Percentiles rank a stretch among this genome's conserved stretches.
These are phyloP conservation scores for Syzygium jambos DNA, from an alignment of 345 rosid species.

Conservation along the genomic window DNA sequence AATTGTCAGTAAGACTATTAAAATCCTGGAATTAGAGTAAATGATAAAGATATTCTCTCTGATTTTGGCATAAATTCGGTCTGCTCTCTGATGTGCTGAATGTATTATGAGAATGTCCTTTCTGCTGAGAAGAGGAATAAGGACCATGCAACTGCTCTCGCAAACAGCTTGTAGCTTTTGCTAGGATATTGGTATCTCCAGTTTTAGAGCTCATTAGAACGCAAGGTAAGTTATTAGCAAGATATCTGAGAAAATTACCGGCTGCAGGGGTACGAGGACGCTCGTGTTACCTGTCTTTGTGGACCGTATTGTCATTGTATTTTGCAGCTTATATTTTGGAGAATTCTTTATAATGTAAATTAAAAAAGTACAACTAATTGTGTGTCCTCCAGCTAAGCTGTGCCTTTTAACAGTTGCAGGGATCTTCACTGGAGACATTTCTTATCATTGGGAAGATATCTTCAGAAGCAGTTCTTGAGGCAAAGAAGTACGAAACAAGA, in stretches of 20 bases:
- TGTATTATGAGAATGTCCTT: background rate
- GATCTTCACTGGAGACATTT: slow-evolving; percentile 69
- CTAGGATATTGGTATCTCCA: background rate
- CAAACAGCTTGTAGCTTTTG: background rate
- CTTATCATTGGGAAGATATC: slow-evolving; percentile 74
- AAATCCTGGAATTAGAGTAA: background rate
- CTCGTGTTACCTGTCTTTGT: background rate
- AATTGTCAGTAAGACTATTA: background rate
- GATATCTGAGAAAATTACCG: background rate
- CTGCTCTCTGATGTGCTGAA: background rate
- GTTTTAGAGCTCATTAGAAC: background rate
- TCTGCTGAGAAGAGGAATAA: background rate
- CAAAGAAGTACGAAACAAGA: slow-evolving; percentile 47
- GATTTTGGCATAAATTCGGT: background rate
- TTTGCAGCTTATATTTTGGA: background rate
- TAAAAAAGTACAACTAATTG: background rate
- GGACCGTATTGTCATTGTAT: background rate
- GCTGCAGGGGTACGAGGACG: background rate
- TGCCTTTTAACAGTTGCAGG: slow-evolving; percentile 39
- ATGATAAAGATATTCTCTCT: background rate
- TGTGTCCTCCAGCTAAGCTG: background rate
- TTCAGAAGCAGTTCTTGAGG: slow-evolving; percentile 78
- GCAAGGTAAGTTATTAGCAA: background rate
- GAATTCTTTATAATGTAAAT: background rate
- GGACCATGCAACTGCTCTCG: background rate